Base-by-base conservation (phyloP, 106 monocot genomes). In the Dioscorea zingiberensis region DNA sequence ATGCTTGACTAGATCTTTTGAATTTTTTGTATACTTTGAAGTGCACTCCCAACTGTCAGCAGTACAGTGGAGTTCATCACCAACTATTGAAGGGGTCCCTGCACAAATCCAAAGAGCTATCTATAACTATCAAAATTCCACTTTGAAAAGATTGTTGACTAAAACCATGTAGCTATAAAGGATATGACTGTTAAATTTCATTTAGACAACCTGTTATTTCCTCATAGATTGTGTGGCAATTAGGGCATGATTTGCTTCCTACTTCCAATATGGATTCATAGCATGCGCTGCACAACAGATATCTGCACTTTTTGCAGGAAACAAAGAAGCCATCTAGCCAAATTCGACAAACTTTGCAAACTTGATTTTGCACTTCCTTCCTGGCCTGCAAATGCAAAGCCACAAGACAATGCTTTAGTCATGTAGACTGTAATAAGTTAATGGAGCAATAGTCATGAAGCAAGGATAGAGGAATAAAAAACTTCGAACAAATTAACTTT, bases 281-380 rank as follows among this genome's bases (percentile, higher is more conserved):
- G 62, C 51, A 71, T 12, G 54, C 22, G 9, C 63, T 63, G 71
- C 63, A 54, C n/a, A 63, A 21, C 19, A 17, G 18, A 25, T 21
- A 71, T 63, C 25, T 51, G 55, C 71, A 71, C 32, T 53, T 38
- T 11, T 44, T 55, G 49, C 71, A 71, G 16, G 71, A 10, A 54
- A 63, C 23, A 49, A 49, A 29, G 25, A 22, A 11, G 26, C 26
- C 58, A 47, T 60, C 60, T 70, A 70, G 3, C 48, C 27, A 70
- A 60, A 47, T 21, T 60, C 19, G 24, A 60, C 60, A 70, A 59
- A 60, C 28, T 60, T 49, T 17, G 19, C 60, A 70, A 27, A 48
- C 70, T 60, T 49, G 59, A 59, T 47, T 3, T 21, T 63, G 25
- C 46, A 48, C 6, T 48, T 70, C 69, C 59, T 59, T 60, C 47